phyloP scores from a whole-genome alignment of 2,329 filamentous ascomycete species.

The Torrubiellomyces zombiae region DNA sequence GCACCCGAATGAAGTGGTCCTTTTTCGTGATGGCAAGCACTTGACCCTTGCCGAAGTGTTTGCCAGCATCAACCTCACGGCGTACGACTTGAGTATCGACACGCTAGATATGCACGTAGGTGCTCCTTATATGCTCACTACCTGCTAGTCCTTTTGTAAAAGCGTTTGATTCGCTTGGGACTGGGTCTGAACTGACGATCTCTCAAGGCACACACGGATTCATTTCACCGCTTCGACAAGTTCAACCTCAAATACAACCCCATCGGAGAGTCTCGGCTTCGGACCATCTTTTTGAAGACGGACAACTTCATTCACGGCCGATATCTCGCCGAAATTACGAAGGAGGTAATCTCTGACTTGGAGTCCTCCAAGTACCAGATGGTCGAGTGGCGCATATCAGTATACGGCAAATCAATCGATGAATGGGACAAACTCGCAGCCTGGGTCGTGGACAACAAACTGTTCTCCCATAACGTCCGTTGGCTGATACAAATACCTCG shows the following conservation, averaged over 20 bases:
- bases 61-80: slow-evolving; percentile 90
- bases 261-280: slow-evolving; percentile 81
- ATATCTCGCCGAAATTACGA: slow-evolving; percentile 93
- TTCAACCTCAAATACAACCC: slow-evolving; percentile 99
- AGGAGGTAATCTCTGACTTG: slow-evolving; percentile 91
- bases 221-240: slow-evolving; percentile 97
- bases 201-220: slow-evolving; percentile 74
- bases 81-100: slow-evolving; percentile 95
- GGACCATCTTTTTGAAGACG: slow-evolving; percentile 98
- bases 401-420: slow-evolving; percentile 80
- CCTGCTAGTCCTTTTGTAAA: no score
- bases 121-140: slow-evolving; percentile 8
- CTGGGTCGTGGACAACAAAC: slow-evolving; percentile 96
- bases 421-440: slow-evolving; percentile 97
- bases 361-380: slow-evolving; percentile 99
- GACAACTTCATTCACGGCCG: slow-evolving; percentile 95
- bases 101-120: slow-evolving; percentile 95
- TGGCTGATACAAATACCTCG: slow-evolving; percentile 95
- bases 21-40: slow-evolving; percentile 83
- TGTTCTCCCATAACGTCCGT: slow-evolving; percentile 93
- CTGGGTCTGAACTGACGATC: no score
- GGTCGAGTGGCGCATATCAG: slow-evolving; percentile 97
- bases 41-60: slow-evolving; percentile 88
- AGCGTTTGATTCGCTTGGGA: no score
- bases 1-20: slow-evolving; percentile 79